Evolutionary conservation across 2,329 filamentous ascomycete species (phyloP).

Genomic region (Rutstroemia sp.): DNA sequence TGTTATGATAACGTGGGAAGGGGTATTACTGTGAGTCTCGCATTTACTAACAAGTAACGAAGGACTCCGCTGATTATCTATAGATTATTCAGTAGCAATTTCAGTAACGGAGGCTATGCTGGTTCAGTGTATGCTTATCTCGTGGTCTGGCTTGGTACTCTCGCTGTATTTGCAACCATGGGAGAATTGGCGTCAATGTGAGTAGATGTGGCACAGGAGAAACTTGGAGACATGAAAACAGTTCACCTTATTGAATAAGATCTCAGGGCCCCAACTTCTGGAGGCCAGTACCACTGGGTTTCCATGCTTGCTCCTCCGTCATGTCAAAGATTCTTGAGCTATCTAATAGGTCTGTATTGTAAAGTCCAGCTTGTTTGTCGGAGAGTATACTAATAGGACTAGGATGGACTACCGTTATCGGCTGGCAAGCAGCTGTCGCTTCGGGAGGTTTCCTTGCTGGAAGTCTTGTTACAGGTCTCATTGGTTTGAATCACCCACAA

Average conservation of each 20-base stretch:
- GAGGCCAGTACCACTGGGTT: background rate
- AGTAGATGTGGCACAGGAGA: background rate
- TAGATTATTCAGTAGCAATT: conserved; percentile 19
- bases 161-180: conserved; percentile 9
- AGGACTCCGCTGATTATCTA: background rate
- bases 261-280: conserved; percentile 28
- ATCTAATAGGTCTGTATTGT: conserved; percentile 30
- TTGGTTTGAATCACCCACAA: conserved; percentile 24
- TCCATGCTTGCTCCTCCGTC: background rate
- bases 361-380: background rate
- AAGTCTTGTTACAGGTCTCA: conserved; percentile 40
- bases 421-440: conserved; percentile 35
- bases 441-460: conserved; percentile 36
- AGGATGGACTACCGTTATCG: conserved; percentile 44
- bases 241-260: no score
- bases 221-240: no score
- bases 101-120: conserved; percentile 1
- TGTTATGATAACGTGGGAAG: conserved; percentile 37
- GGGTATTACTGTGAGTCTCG: conserved; percentile 26
- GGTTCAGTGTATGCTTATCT: conserved; percentile 34
- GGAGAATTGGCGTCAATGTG: conserved; percentile 12
- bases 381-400: conserved; percentile 12
- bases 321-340: background rate
- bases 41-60: background rate
- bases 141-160: conserved; percentile 20